Evolutionary conservation across 2,329 filamentous ascomycete species (phyloP).

Genomic region (Westerdykella ornata): DNA sequence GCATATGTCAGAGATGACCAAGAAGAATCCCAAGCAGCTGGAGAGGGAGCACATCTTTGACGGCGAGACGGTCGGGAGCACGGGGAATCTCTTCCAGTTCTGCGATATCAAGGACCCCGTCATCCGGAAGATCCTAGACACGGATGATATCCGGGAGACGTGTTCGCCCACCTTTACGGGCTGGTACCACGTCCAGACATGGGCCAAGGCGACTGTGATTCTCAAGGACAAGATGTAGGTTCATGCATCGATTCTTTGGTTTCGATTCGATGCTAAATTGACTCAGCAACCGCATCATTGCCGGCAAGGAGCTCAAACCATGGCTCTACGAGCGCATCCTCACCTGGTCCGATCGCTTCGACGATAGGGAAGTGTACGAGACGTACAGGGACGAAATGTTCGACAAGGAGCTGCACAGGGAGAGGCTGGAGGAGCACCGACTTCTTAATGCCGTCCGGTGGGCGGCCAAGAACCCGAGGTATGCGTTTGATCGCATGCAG

Average conservation of each 20-base stretch:
- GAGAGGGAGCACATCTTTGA: slow-evolving; percentile 66
- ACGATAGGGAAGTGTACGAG: slow-evolving; percentile 25
- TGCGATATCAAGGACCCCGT: slow-evolving; percentile 85
- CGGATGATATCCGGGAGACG: slow-evolving; percentile 45
- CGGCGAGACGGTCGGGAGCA: slow-evolving; percentile 63
- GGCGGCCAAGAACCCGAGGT: slow-evolving; percentile 29
- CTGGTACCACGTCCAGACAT: slow-evolving; percentile 76
- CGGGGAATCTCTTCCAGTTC: slow-evolving; percentile 90
- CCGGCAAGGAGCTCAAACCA: slow-evolving; percentile 28
- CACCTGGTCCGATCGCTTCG: slow-evolving; percentile 30
- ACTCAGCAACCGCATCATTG: slow-evolving; percentile 28
- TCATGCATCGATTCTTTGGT: slow-evolving; percentile 45
- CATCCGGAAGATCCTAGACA: slow-evolving; percentile 59
- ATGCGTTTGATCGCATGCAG: slow-evolving; percentile 30
- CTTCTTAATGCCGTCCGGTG: slow-evolving; percentile 29
- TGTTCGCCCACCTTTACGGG: slow-evolving; percentile 55
- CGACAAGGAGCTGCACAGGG: slow-evolving; percentile 16
- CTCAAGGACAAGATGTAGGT: slow-evolving; percentile 73
- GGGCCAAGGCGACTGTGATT: slow-evolving; percentile 76
- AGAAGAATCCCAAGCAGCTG: slow-evolving; percentile 19
- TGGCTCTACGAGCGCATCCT: slow-evolving; percentile 27
- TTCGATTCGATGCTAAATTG: background rate
- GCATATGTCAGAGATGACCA: slow-evolving; percentile 20
- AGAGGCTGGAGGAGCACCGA: slow-evolving; percentile 24
- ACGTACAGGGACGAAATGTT: slow-evolving; percentile 26